A percentile compares a stretch with the other conserved stretches of the same genome.
Evolutionary conservation across 345 rosid genomes (phyloP).

Genomic region (Turritis glabra): DNA sequence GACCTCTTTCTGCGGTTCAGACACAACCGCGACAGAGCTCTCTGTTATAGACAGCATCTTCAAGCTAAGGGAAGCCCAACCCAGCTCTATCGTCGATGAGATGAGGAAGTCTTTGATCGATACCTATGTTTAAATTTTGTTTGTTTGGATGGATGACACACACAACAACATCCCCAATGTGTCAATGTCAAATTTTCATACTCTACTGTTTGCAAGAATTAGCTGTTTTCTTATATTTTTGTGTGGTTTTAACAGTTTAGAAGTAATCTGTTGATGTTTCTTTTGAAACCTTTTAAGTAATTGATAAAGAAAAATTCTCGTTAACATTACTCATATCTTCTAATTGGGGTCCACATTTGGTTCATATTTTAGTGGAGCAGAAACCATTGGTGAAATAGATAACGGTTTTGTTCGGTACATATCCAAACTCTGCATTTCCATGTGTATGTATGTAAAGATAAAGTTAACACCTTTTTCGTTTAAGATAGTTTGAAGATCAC

Average conservation of each 20-base stretch:
- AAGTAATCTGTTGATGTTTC: not conserved
- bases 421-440: not conserved
- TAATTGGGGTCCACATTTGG: slow-evolving; percentile 13
- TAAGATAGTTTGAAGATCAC: slow-evolving; percentile 15
- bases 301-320: not conserved
- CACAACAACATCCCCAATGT: slow-evolving; percentile 7
- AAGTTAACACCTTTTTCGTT: slow-evolving; percentile 27
- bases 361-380: slow-evolving; percentile 25
- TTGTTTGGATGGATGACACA: slow-evolving; percentile 22
- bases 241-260: not conserved
- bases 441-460: not conserved
- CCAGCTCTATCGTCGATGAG: slow-evolving; percentile 76
- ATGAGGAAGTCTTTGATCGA: slow-evolving; percentile 93
- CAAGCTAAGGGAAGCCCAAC: slow-evolving; percentile 92
- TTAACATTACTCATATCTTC: not conserved
- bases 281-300: slow-evolving; percentile 1
- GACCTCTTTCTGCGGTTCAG: slow-evolving; percentile 88
- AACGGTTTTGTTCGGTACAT: slow-evolving; percentile 43
- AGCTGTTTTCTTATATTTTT: not conserved
- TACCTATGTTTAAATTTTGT: slow-evolving; percentile 56
- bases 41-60: slow-evolving; percentile 88
- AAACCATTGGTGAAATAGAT: slow-evolving; percentile 19
- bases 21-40: slow-evolving; percentile 90
- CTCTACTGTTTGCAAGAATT: slow-evolving; percentile 26
- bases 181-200: not conserved